Evolutionary conservation across 2,329 filamentous ascomycete species (phyloP).

Genomic region (Colletotrichum coccodes): DNA sequence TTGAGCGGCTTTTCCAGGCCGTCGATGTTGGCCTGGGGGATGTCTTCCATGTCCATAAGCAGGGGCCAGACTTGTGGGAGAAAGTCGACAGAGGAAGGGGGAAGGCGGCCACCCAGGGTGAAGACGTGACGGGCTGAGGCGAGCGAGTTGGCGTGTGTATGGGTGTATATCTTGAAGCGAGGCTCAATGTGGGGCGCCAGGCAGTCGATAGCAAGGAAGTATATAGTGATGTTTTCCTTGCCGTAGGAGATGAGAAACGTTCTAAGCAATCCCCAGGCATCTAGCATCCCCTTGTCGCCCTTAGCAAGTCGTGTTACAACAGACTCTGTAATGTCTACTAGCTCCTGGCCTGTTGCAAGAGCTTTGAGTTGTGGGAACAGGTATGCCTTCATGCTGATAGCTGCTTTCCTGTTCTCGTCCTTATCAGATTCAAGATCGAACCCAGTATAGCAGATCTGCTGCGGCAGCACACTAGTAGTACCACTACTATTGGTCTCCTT

Average conservation of each 20-base stretch:
- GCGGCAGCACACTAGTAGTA: neutral
- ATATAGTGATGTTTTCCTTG: neutral
- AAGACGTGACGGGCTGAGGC: neutral
- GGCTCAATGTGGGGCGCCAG: neutral
- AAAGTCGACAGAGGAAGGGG: neutral
- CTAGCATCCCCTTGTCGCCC: neutral
- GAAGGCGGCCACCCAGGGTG: neutral
- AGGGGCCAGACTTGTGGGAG: neutral
- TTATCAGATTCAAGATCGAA: conserved; percentile 15
- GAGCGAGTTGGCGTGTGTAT: neutral
- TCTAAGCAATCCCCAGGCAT: neutral
- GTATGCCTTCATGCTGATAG: conserved; percentile 19
- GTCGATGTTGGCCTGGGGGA: neutral
- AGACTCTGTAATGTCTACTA: neutral
- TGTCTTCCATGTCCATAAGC: conserved; percentile 3
- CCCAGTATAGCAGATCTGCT: conserved; percentile 2
- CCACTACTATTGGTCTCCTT: neutral
- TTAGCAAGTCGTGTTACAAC: neutral
- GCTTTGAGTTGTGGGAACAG: conserved; percentile 20
- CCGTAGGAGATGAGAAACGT: neutral
- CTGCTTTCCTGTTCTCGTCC: neutral
- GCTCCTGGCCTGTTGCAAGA: conserved; percentile 4
- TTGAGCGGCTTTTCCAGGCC: neutral
- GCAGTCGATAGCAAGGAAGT: conserved; percentile 23
- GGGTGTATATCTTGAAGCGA: neutral